A percentile compares a stretch with the other conserved stretches of the same genome.
Conservation (phyloP, 257 asterid genomes). For the Catharanthus roseus region DNA sequence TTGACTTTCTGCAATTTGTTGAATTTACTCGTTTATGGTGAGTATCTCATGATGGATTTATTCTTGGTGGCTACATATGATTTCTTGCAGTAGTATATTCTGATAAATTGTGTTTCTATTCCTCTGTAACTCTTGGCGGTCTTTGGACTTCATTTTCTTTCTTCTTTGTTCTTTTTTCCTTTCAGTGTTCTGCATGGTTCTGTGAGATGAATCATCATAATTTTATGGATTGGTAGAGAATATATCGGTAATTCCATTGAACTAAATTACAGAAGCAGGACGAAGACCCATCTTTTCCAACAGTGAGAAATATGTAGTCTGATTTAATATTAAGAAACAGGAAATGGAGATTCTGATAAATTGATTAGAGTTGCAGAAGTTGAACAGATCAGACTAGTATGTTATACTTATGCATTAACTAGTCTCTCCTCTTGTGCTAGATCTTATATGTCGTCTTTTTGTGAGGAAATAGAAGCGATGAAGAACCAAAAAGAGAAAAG, state of each 20-base stretch:
- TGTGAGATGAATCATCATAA: neutral
- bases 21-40: neutral
- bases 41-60: neutral
- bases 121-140: neutral
- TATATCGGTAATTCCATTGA: neutral
- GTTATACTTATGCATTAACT: neutral
- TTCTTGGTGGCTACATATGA: neutral
- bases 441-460: too few species aligned
- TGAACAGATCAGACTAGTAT: neutral
- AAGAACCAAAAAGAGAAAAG: neutral
- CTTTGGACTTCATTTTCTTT: neutral
- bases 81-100: neutral
- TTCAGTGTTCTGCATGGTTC: neutral
- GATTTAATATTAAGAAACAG: neutral
- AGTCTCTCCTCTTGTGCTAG: neutral
- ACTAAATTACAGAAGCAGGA: neutral
- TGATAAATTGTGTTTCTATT: neutral
- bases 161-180: neutral
- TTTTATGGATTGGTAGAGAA: neutral
- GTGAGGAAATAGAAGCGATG: too few species aligned
- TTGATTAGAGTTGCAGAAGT: neutral
- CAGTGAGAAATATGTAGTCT: neutral
- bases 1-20: neutral
- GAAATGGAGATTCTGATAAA: neutral
- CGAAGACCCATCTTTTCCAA: neutral